phyloP scores from a whole-genome alignment of 2,329 filamentous ascomycete species.

The Alternaria hordeiaustralica region DNA sequence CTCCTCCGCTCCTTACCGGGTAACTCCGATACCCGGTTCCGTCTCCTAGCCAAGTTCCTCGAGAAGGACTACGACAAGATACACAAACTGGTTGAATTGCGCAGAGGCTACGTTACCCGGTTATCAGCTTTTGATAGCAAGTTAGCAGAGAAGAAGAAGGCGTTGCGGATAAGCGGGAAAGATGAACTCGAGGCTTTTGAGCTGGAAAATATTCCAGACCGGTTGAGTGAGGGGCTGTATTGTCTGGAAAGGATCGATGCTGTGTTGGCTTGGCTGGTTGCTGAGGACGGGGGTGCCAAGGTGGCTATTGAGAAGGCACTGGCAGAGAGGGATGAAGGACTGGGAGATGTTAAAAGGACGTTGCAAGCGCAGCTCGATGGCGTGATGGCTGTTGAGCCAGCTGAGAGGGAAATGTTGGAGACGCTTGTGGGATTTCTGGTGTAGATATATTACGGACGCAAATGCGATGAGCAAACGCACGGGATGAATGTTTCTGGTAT shows the following conservation, averaged over 20 bases:
- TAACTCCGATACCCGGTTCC: constrained; percentile 78
- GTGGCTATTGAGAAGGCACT: constrained; percentile 69
- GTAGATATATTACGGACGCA: constrained; percentile 1
- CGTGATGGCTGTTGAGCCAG: constrained; percentile 59
- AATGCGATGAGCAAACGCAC: not conserved
- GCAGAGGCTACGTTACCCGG: constrained; percentile 71
- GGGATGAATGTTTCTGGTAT: not conserved
- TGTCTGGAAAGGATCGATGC: constrained; percentile 83
- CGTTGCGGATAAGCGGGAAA: constrained; percentile 63
- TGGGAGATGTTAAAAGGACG: constrained; percentile 69
- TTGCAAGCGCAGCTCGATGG: constrained; percentile 72
- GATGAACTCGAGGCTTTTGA: constrained; percentile 68
- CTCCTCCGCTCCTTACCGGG: constrained; percentile 81
- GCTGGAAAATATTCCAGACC: constrained; percentile 74
- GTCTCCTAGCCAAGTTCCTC: constrained; percentile 89
- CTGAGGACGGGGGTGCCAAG: constrained; percentile 81
- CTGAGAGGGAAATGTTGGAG: constrained; percentile 69
- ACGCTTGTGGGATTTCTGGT: constrained; percentile 56
- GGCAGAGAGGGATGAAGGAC: constrained; percentile 69
- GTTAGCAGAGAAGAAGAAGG: constrained; percentile 65
- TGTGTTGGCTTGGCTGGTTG: constrained; percentile 86
- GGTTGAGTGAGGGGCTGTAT: constrained; percentile 85
- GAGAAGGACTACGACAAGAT: constrained; percentile 94
- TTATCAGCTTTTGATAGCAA: constrained; percentile 68
- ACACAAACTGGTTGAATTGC: constrained; percentile 71